Conservation (phyloP, 2,329 filamentous ascomycete species). For the Ophiocordyceps unilateralis region DNA sequence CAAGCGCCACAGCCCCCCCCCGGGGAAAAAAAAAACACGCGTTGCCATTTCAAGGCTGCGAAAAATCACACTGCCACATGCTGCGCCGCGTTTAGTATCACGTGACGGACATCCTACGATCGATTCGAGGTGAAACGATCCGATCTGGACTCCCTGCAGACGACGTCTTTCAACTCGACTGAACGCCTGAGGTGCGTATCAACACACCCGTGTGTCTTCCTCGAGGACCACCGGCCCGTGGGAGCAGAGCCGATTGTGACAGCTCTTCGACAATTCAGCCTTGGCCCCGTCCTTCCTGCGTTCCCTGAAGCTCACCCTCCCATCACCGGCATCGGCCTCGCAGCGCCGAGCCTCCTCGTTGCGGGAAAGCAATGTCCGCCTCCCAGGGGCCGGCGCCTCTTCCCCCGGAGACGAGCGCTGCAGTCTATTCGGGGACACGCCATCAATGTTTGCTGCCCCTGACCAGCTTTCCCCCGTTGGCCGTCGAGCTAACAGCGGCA, state of each 20-base stretch:
- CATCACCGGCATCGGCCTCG: background rate
- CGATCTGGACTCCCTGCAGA: background rate
- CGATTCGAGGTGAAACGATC: background rate
- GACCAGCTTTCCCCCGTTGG: background rate
- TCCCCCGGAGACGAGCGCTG: constrained; percentile 14
- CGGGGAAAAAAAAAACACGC: background rate
- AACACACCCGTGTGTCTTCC: background rate
- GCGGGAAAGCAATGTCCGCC: constrained; percentile 10
- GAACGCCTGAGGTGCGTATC: background rate
- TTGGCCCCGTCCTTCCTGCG: background rate
- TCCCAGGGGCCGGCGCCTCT: constrained; percentile 15
- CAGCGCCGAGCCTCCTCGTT: background rate
- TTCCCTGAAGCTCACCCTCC: background rate
- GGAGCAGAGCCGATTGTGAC: background rate
- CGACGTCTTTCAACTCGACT: background rate
- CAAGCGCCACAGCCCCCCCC: no score
- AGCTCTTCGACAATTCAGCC: background rate
- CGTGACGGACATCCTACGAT: background rate
- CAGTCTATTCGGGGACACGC: constrained; percentile 42
- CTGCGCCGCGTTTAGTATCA: background rate
- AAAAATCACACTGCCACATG: background rate
- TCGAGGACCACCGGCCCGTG: background rate
- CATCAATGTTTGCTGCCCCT: constrained; percentile 30
- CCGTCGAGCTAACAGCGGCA: background rate
- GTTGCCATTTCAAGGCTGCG: background rate